phyloP scores from a whole-genome alignment of 2,329 filamentous ascomycete species.

The Paecilomyces variotii region DNA sequence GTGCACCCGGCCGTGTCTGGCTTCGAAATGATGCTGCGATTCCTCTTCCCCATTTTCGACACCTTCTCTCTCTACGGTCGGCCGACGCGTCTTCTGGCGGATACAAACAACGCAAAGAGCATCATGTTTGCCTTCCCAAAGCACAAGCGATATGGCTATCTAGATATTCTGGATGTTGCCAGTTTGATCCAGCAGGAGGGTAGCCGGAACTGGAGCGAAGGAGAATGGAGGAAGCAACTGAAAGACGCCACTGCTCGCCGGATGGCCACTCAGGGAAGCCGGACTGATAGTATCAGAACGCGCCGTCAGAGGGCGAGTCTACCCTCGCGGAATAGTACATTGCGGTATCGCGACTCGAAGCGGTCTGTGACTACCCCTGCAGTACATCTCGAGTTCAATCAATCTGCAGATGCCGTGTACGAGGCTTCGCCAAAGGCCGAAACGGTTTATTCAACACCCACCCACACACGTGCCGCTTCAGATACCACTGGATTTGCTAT shows the following conservation, averaged over 20 bases:
- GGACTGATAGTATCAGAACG: constrained; percentile 49
- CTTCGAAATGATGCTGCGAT: constrained; percentile 91
- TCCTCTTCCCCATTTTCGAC: constrained; percentile 89
- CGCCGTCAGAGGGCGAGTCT: constrained; percentile 30
- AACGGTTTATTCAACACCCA: constrained; percentile 7
- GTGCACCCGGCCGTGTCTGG: constrained; percentile 83
- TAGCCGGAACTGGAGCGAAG: constrained; percentile 70
- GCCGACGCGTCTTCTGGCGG: constrained; percentile 76
- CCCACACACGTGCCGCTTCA: constrained; percentile 24
- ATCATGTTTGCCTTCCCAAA: constrained; percentile 98
- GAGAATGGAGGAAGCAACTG: constrained; percentile 80
- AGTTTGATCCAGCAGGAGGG: constrained; percentile 70
- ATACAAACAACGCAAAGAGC: constrained; percentile 75
- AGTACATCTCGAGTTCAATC: constrained; percentile 21
- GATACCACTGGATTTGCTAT: constrained; percentile 21
- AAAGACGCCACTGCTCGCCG: constrained; percentile 71
- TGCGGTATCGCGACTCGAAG: constrained; percentile 23
- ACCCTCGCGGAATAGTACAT: constrained; percentile 24
- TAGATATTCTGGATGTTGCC: constrained; percentile 81
- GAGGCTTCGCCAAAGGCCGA: constrained; percentile 18
- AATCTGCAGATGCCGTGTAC: constrained; percentile 29
- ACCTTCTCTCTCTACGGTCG: constrained; percentile 87
- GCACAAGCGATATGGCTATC: constrained; percentile 76
- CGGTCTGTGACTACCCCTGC: constrained; percentile 13
- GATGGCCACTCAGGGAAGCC: constrained; percentile 29